Evolutionary conservation across 169 alveolate genomes (phyloP), one percentile per base, ranked within the genome.

Genomic region (Babesia divergens): DNA sequence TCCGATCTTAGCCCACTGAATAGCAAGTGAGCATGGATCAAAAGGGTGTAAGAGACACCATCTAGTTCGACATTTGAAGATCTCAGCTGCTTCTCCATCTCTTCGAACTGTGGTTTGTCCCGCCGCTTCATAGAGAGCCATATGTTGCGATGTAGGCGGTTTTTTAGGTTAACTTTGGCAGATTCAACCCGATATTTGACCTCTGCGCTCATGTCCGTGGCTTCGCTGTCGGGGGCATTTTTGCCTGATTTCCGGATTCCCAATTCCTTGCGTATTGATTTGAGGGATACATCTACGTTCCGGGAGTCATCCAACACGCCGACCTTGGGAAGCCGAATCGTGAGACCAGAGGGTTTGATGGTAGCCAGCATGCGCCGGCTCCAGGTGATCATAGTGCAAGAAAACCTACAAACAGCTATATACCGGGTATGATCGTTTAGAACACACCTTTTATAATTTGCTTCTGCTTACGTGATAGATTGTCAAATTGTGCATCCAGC

Each of bases 331-430:
- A 62, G 40, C 29, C 84, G 40, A 6, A 80, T 55, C 16, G 75
- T 28, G 20, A 80, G 62, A n/a, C 71, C 59, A n/a, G 88, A 80
- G 18, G 88, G 82, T 32, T 65, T 11, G 24, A 74, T 65, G 46
- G 49, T 43, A 7, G 71, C 68, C 24, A 40, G 44, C 40, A 55
- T 8, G 0, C 24, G 20, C 53, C 56, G 38, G 7, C 52, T 32
- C 42, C 46, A 65, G 47, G 18, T 56, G 35, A 66, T 53, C 53
- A 66, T 1, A 16, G 26, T 13, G 29, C 28, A 18, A 55, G 37
- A 1, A 34, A 29, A 4, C 51, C 66, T 55, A 32, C 11, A 18
- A n/a, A 14, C 37, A 14, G 9, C 2, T 5, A 6, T n/a, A 5
- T 2, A 6, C 35, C 22, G 18, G 31, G 42, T 1, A 2, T 7